A percentile compares a stretch with the other conserved stretches of the same genome.
Evolutionary conservation across 2,329 filamentous ascomycete genomes (phyloP).

Genomic region (Gnomoniopsis sp.): DNA sequence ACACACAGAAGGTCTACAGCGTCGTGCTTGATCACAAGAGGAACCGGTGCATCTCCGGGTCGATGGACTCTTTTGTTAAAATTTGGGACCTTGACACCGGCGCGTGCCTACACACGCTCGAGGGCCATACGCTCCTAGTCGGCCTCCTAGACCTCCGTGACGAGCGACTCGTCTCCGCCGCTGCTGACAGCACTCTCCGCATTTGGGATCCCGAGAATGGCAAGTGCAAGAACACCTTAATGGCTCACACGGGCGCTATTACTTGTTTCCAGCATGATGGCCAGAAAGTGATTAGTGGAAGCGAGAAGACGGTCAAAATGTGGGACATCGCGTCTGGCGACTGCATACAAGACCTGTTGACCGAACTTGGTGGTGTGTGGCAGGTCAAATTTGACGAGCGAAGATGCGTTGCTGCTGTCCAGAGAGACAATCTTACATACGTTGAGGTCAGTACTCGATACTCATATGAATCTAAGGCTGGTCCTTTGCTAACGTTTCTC

Average conservation of each 20-base stretch:
- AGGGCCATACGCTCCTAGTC: conserved; percentile 89
- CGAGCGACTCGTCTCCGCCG: conserved; percentile 88
- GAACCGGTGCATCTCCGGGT: conserved; percentile 94
- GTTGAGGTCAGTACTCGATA: conserved; percentile 71
- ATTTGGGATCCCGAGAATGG: conserved; percentile 97
- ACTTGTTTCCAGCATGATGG: conserved; percentile 98
- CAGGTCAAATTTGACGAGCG: conserved; percentile 97
- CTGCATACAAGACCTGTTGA: conserved; percentile 88
- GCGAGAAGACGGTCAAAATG: conserved; percentile 95
- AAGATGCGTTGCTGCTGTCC: conserved; percentile 92
- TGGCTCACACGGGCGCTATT: conserved; percentile 93
- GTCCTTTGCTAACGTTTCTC: conserved; percentile 21
- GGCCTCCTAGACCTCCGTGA: conserved; percentile 86
- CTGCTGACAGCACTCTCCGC: conserved; percentile 88
- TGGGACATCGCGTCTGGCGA: conserved; percentile 94
- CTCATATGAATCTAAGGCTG: conserved; percentile 2
- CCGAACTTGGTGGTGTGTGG: conserved; percentile 95
- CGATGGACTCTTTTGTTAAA: conserved; percentile 97
- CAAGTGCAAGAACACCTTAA: conserved; percentile 83
- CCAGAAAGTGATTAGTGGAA: conserved; percentile 93
- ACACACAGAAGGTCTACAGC: conserved; percentile 92
- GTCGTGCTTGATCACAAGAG: conserved; percentile 90
- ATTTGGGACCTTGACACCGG: conserved; percentile 94
- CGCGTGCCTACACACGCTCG: conserved; percentile 79
- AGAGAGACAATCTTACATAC: conserved; percentile 87